Evolutionary conservation across 1,139 yeast species (phyloP).

Genomic region (Chernovozyma aurita): DNA sequence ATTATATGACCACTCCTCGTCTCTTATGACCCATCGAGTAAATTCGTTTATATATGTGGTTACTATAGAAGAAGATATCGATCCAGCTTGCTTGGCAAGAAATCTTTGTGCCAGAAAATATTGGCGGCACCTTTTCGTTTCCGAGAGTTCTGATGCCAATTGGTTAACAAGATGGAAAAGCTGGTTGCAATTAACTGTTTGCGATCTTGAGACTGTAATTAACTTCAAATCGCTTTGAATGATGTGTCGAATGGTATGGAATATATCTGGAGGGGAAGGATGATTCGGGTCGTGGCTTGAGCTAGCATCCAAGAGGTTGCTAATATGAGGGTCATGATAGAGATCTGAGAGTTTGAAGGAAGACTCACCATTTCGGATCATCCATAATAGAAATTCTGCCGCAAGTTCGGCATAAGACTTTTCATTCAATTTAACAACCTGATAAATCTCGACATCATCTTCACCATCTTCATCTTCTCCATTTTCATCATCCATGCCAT

Average conservation of each 20-base stretch:
- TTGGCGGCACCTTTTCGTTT: neutral
- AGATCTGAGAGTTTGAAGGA: conserved; percentile 22
- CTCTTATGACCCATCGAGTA: conserved; percentile 1
- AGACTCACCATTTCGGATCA: conserved; percentile 17
- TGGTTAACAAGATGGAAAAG: neutral
- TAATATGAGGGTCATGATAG: conserved; percentile 20
- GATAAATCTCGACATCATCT: conserved; percentile 13
- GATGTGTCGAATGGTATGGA: conserved; percentile 29
- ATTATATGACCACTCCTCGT: conserved; percentile 1
- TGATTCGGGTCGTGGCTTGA: conserved; percentile 15
- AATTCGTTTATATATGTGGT: conserved; percentile 1
- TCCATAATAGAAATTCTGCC: conserved; percentile 27
- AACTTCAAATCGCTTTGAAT: conserved; percentile 19
- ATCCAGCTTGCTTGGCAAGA: neutral
- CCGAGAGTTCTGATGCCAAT: neutral
- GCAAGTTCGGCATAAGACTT: conserved; percentile 18
- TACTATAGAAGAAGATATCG: neutral
- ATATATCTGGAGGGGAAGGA: conserved; percentile 16
- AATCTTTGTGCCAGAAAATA: neutral
- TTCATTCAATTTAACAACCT: conserved; percentile 7
- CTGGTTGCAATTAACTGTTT: conserved; percentile 13
- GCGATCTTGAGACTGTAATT: conserved; percentile 21
- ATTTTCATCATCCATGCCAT: neutral
- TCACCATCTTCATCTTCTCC: conserved; percentile 2
- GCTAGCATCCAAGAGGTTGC: conserved; percentile 18